phyloP scores from a whole-genome alignment of 768 basidiomycete genomes.

The Lanmaoa pseudosensibilis region DNA sequence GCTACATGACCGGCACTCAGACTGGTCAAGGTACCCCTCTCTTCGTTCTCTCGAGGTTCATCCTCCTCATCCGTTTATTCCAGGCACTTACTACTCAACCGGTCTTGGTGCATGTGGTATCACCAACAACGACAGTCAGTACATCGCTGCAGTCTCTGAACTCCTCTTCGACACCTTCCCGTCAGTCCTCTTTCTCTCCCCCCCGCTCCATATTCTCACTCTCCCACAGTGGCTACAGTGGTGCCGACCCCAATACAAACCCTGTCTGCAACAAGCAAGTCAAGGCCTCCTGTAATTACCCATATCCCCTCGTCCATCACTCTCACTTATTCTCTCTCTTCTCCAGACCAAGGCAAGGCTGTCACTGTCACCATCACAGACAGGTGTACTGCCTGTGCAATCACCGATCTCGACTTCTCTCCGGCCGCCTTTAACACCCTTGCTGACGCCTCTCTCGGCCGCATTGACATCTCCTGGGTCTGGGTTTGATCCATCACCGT shows the following conservation, averaged over 20 bases:
- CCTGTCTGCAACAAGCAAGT: constrained; percentile 63
- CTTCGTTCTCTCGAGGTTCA: neutral
- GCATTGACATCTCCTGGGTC: constrained; percentile 54
- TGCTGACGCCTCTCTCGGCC: constrained; percentile 46
- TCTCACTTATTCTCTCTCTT: constrained; percentile 14
- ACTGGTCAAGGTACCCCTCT: constrained; percentile 43
- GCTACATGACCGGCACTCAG: constrained; percentile 50
- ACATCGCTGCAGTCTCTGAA: constrained; percentile 38
- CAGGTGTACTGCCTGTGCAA: constrained; percentile 57
- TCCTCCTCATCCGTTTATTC: neutral
- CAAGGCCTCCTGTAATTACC: constrained; percentile 45
- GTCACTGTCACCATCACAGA: constrained; percentile 56
- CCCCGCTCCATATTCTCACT: neutral
- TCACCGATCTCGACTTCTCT: constrained; percentile 62
- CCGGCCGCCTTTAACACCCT: constrained; percentile 54
- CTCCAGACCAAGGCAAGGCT: constrained; percentile 50
- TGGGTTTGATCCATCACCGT: constrained; percentile 31
- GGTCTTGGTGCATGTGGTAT: constrained; percentile 46
- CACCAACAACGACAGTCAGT: constrained; percentile 30
- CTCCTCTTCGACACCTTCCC: constrained; percentile 36
- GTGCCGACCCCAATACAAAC: constrained; percentile 70
- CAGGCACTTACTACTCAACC: constrained; percentile 33
- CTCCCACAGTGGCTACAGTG: constrained; percentile 48
- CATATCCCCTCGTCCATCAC: neutral
- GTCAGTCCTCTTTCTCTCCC: constrained; percentile 20